Percentiles rank a stretch among this genome's conserved stretches.
phyloP scores from a whole-genome alignment of 2,329 filamentous ascomycete species.

The Talaromyces funiculosus region DNA sequence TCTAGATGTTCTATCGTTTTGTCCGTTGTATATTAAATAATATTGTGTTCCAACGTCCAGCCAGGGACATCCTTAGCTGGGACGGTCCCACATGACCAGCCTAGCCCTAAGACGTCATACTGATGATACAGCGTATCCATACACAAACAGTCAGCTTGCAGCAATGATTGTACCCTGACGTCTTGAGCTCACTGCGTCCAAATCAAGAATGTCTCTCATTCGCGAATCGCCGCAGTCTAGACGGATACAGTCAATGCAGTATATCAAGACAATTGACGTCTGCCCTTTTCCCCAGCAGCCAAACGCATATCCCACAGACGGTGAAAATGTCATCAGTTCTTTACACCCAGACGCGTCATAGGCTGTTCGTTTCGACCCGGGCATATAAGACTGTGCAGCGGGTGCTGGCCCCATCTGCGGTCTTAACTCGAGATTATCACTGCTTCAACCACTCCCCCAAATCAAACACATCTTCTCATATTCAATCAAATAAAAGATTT shows the following conservation, averaged over 20 bases:
- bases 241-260: background rate
- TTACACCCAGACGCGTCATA: constrained; percentile 3
- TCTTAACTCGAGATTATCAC: background rate
- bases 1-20: background rate
- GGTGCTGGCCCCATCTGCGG: background rate
- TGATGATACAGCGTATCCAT: background rate
- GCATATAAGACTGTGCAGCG: background rate
- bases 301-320: background rate
- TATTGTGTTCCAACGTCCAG: background rate
- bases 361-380: background rate
- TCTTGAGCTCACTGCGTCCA: background rate
- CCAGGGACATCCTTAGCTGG: background rate
- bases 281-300: background rate
- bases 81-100: background rate
- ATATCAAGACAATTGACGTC: background rate
- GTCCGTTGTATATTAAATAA: no score
- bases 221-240: background rate
- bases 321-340: background rate
- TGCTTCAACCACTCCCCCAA: background rate
- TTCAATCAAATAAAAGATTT: background rate
- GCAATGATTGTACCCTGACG: background rate
- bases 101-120: constrained; percentile 6
- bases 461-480: background rate
- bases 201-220: background rate
- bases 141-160: no score